phyloP scores from a whole-genome alignment of 1,139 yeast genomes.

The Meyerozyma smithsonii region DNA sequence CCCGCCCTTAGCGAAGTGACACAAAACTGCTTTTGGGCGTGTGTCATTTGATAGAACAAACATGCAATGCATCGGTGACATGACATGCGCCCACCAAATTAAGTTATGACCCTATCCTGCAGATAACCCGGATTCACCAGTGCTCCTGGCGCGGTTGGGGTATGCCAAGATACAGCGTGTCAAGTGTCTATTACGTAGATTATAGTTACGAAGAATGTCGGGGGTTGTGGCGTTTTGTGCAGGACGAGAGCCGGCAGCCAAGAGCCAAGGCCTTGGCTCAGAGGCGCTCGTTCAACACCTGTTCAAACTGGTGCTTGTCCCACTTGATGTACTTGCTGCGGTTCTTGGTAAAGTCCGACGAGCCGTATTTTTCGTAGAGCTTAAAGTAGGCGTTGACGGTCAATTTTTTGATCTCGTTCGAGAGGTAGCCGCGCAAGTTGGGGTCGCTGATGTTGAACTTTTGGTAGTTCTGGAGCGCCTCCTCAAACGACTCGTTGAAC shows the following conservation, averaged over 20 bases:
- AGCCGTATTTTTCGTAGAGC: conserved; percentile 70
- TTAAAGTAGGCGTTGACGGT: conserved; percentile 81
- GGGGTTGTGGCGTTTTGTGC: too few species aligned
- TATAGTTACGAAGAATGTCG: too few species aligned
- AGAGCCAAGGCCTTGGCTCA: too few species aligned
- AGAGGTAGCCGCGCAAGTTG: conserved; percentile 53
- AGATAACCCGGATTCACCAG: too few species aligned
- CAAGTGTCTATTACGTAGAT: too few species aligned
- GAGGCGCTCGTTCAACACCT: conserved; percentile 32
- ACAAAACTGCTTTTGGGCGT: background rate
- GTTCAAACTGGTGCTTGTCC: conserved; percentile 59
- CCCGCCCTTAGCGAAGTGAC: background rate
- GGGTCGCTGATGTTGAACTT: conserved; percentile 64
- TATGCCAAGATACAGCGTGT: too few species aligned
- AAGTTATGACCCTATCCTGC: too few species aligned
- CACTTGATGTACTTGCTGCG: conserved; percentile 70
- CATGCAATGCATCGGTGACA: too few species aligned
- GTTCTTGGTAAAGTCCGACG: conserved; percentile 70
- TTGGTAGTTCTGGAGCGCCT: conserved; percentile 59
- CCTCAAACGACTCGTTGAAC: conserved; percentile 82
- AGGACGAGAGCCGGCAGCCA: too few species aligned
- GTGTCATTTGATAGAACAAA: background rate
- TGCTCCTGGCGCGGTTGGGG: too few species aligned
- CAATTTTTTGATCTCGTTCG: conserved; percentile 62
- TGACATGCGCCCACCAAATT: background rate